Evolutionary conservation across 257 asterid genomes (phyloP), one percentile per base, ranked within the genome.

Genomic region (Craterostigma plantagineum): DNA sequence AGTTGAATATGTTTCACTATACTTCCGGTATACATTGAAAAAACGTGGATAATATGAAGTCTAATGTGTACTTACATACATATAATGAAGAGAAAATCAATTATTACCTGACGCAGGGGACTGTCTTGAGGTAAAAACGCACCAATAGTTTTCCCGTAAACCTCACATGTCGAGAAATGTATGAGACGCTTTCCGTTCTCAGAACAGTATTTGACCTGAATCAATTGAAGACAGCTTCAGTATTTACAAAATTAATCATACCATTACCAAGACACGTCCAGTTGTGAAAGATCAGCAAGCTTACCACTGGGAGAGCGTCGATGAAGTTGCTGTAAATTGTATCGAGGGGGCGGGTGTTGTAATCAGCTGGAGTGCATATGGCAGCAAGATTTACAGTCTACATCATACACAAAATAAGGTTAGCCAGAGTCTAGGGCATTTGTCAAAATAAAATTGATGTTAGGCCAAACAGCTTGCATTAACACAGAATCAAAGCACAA

Each of bases 361-460:
- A 83, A 58, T 83, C 95, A 1, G 93, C 93, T 53, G 95, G 95
- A 48, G 95, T 83, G 66, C 95, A 83, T 55, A 83, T 79, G 64
- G 95, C 93, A 18, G 95, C 95, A 53, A 83, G 95, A 62, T 83
- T 83, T 51, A 83, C 50, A 7, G 71, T 69, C 95, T 83, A 42
- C 51, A 49, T 44, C 45, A 55, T 60, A 64, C 30, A 23, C 6
- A 23, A 23, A 23, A 23, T 23, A 23, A 23, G 30, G 30, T 23
- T 23, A 23, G 4, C 6, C 30, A 23, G 6, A 23, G 30, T 23
- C 4, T 23, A 23, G 30, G 30, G 2, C 30, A 6, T 23, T 23
- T 23, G 6, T 23, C 30, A 23, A 23, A 2, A 23, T 23, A 2
- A 6, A 23, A 2, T 23, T 23, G 6, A 23, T 23, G 2, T 23